Evolutionary conservation across 2,329 filamentous ascomycete species (phyloP), one percentile per base, ranked within the genome.

Genomic region (Myriosclerotinia duriaeana): DNA sequence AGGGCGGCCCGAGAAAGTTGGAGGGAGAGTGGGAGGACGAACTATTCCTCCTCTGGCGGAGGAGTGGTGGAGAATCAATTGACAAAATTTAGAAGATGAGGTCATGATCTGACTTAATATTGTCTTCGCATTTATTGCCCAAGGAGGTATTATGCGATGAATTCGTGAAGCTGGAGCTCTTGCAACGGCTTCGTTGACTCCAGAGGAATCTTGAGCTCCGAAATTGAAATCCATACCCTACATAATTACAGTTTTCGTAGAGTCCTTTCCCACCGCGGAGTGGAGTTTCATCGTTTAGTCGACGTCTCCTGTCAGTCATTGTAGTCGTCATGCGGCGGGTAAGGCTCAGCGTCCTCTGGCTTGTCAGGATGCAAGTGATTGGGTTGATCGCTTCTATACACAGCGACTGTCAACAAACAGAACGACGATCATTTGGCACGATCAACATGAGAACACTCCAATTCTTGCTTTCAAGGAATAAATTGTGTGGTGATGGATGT

Each of bases 291-390:
- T 36, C 30, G 7, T 36, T n/a, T 36, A 8, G 30, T 9, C 20
- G 30, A 54, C 9, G 34, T 54, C n/a, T 54, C 20, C 30, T 38
- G 17, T 38, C 30, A n/a, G 20, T 38, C 9, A 20, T 9, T 26
- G 3, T 11, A 11, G 4, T 22, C 12, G 12, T 22, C 4, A 14
- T 22, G 46, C 46, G 46, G n/a, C 44, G n/a, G 44, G 20, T 50
- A 22, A 22, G 12, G 46, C 8, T 12, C 20, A n/a, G 11, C 46
- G n/a, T 50, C n/a, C n/a, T 50, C 12, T 14, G 46, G n/a, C 46
- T 50, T 40, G 38, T 40, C 12, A 14, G 46, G n/a, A 60, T 48
- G 56, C 44, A n/a, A 60, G 30, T 60, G 30, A 60, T 60, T 34
- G 30, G 22, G 20, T 26, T 60, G 42, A 48, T 60, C 56, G 48